phyloP scores from a whole-genome alignment of 768 basidiomycete genomes.

The Heimioporus sp. region DNA sequence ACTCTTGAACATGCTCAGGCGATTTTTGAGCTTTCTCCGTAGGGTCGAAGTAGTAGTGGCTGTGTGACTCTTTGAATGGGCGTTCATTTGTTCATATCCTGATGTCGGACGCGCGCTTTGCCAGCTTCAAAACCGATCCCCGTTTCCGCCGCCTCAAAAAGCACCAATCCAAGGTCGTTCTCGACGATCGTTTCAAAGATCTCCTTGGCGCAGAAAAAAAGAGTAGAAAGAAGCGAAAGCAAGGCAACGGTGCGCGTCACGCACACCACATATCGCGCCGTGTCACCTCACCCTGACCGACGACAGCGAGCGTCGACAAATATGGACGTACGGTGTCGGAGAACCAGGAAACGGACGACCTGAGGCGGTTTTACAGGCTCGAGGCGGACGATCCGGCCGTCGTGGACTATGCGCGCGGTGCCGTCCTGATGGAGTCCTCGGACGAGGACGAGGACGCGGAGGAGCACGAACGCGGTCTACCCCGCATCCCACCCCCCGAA shows the following conservation, averaged over 20 bases:
- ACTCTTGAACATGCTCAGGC: no score
- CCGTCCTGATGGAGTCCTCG: constrained; percentile 84
- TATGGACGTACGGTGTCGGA: constrained; percentile 74
- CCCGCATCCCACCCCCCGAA: constrained; percentile 19
- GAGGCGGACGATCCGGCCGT: constrained; percentile 39
- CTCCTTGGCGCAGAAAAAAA: constrained; percentile 56
- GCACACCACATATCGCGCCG: constrained; percentile 1
- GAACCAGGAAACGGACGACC: constrained; percentile 70
- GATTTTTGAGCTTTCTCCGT: no score
- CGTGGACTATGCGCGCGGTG: constrained; percentile 89
- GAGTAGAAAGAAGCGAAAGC: constrained; percentile 37
- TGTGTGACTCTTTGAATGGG: no score
- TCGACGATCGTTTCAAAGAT: constrained; percentile 90
- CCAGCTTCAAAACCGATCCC: constrained; percentile 85
- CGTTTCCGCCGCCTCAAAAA: constrained; percentile 87
- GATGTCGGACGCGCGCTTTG: constrained; percentile 87
- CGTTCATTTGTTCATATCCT: no score
- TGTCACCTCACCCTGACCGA: not conserved
- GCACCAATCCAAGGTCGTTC: constrained; percentile 74
- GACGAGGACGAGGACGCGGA: constrained; percentile 62
- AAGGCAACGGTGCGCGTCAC: constrained; percentile 26
- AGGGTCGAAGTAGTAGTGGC: no score
- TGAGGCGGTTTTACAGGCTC: constrained; percentile 80
- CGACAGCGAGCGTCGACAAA: constrained; percentile 74
- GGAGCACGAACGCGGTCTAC: not conserved